These are phyloP conservation scores for Nemania abortiva DNA, from an alignment of 2,329 filamentous ascomycete genomes.

Conservation along the genomic window DNA sequence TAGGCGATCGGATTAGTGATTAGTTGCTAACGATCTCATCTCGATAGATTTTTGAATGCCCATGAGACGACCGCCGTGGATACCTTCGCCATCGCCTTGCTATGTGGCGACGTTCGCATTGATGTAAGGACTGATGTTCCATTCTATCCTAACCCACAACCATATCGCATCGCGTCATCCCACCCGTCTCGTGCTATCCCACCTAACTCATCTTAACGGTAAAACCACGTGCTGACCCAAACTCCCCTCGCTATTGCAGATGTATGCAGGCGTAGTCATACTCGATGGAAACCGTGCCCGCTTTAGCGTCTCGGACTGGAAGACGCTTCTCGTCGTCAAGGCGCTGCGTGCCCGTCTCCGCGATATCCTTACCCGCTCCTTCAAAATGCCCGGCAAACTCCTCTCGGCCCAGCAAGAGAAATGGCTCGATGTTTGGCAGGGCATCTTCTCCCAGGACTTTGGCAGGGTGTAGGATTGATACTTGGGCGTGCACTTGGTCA, in stretches of 20 bases:
- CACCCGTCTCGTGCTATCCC: no score
- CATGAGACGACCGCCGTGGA: slow-evolving; percentile 88
- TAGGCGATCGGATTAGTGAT: background rate
- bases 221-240: slow-evolving; percentile 25
- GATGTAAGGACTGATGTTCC: slow-evolving; percentile 66
- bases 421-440: slow-evolving; percentile 81
- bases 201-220: background rate
- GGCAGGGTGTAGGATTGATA: slow-evolving; percentile 12
- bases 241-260: slow-evolving; percentile 57
- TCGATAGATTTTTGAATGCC: slow-evolving; percentile 80
- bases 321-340: slow-evolving; percentile 90
- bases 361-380: slow-evolving; percentile 78
- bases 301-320: slow-evolving; percentile 89
- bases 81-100: slow-evolving; percentile 82
- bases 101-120: slow-evolving; percentile 90
- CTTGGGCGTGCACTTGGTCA: background rate
- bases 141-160: background rate
- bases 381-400: slow-evolving; percentile 74
- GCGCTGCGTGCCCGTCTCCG: slow-evolving; percentile 78
- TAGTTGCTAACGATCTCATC: slow-evolving; percentile 41
- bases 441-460: slow-evolving; percentile 70
- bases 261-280: slow-evolving; percentile 87
- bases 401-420: slow-evolving; percentile 75
- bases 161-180: background rate
- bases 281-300: slow-evolving; percentile 89